Conservation (phyloP, 108 stramenopile species). For the Cyclostephanos invisitatus region DNA sequence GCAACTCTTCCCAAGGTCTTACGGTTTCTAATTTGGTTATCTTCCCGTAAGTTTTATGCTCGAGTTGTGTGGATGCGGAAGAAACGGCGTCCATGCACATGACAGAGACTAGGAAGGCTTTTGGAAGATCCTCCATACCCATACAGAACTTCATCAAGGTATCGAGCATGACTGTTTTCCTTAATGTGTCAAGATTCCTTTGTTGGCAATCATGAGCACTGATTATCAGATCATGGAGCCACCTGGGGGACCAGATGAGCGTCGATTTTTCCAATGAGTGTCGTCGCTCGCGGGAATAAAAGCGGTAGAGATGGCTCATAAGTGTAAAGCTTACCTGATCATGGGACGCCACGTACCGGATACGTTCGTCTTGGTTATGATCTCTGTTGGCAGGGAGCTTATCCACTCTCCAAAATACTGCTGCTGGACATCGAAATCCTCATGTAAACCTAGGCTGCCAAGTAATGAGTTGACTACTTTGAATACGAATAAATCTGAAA, state of each 20-base stretch:
- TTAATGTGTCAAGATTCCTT: constrained; percentile 18
- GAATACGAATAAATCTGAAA: constrained; percentile 66
- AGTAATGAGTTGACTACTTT: constrained; percentile 69
- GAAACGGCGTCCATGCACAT: constrained; percentile 66
- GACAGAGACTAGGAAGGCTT: constrained; percentile 72
- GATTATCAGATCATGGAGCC: constrained; percentile 65
- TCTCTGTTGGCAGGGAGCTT: constrained; percentile 52
- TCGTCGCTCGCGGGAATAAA: neutral
- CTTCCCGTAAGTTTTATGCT: constrained; percentile 73
- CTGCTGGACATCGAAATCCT: constrained; percentile 59
- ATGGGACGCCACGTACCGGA: constrained; percentile 63
- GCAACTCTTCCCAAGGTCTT: constrained; percentile 61
- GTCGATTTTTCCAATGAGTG: neutral
- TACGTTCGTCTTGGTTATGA: constrained; percentile 50
- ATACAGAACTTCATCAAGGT: constrained; percentile 59
- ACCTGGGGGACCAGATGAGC: constrained; percentile 26
- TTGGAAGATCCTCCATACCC: constrained; percentile 64
- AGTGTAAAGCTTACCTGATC: constrained; percentile 18
- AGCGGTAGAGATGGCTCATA: neutral
- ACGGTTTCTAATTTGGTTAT: constrained; percentile 36
- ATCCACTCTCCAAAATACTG: constrained; percentile 88
- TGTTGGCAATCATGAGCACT: constrained; percentile 34
- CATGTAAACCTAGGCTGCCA: constrained; percentile 58
- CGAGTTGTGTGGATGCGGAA: constrained; percentile 56
- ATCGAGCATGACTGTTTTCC: constrained; percentile 38